Evolutionary conservation across 805 yeast genomes (phyloP).

Genomic region (Suhomyces canberraensis): DNA sequence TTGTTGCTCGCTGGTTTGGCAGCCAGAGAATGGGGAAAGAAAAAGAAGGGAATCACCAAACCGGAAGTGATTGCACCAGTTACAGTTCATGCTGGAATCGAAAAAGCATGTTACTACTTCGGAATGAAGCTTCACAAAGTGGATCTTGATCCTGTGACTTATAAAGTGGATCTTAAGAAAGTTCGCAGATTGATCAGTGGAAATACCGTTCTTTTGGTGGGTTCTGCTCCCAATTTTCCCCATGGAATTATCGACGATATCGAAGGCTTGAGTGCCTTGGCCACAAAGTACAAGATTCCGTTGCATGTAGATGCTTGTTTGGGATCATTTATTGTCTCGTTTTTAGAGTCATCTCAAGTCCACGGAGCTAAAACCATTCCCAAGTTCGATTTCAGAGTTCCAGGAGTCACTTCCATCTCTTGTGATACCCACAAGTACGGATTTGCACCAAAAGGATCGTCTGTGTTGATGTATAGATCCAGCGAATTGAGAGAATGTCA

Average conservation of each 20-base stretch:
- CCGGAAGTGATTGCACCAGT: conserved; percentile 90
- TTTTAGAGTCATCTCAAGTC: conserved; percentile 55
- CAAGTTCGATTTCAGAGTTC: conserved; percentile 77
- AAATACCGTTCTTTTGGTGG: conserved; percentile 81
- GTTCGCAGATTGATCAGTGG: conserved; percentile 64
- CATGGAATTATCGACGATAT: conserved; percentile 95
- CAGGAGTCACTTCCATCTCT: conserved; percentile 94
- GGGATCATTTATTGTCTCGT: conserved; percentile 88
- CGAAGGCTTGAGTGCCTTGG: conserved; percentile 62
- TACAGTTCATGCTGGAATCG: conserved; percentile 93
- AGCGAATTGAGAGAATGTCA: conserved; percentile 69
- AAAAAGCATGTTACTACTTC: conserved; percentile 89
- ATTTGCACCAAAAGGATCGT: conserved; percentile 96
- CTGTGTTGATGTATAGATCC: conserved; percentile 84
- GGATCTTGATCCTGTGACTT: conserved; percentile 65
- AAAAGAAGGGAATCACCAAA: conserved; percentile 50
- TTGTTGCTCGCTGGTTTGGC: conserved; percentile 79
- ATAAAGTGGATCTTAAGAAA: conserved; percentile 59
- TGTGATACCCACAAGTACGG: conserved; percentile 99
- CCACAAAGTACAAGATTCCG: conserved; percentile 68
- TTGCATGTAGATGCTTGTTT: conserved; percentile 94
- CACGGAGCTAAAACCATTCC: conserved; percentile 48
- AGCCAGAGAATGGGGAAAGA: conserved; percentile 74
- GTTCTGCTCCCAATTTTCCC: conserved; percentile 97
- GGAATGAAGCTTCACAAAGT: conserved; percentile 82